These are phyloP conservation scores for Phaeophleospora eucalypticola DNA, from an alignment of 2,329 filamentous ascomycete species.

Conservation along the genomic window DNA sequence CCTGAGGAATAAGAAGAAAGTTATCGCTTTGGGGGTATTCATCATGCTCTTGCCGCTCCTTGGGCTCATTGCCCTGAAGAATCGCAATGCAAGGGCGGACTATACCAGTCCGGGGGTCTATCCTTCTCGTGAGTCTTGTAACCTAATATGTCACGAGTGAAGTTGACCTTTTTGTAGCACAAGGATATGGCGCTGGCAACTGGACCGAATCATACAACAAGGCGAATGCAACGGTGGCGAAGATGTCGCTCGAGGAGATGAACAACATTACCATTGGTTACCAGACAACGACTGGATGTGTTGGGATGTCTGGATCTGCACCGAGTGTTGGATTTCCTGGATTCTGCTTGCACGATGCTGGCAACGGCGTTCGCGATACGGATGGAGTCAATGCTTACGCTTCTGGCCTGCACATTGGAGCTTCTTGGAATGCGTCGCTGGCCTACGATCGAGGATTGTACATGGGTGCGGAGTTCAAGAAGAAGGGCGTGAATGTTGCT, in stretches of 20 bases:
- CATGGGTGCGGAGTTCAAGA: conserved; percentile 55
- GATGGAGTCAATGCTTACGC: conserved; percentile 43
- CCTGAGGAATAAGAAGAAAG: conserved; percentile 25
- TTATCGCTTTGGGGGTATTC: conserved; percentile 20
- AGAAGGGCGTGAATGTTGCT: conserved; percentile 57
- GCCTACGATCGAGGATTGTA: conserved; percentile 49
- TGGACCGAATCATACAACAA: conserved; percentile 32
- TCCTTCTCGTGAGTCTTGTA: conserved; percentile 27
- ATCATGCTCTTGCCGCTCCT: conserved; percentile 28
- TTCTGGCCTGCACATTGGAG: conserved; percentile 41
- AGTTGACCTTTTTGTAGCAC: conserved; percentile 13
- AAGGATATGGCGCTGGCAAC: conserved; percentile 32
- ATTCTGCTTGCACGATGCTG: conserved; percentile 41
- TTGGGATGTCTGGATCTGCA: conserved; percentile 35
- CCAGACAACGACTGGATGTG: conserved; percentile 31
- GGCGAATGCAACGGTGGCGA: conserved; percentile 31
- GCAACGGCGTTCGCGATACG: conserved; percentile 40
- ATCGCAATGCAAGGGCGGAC: conserved; percentile 21
- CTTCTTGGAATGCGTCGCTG: conserved; percentile 52
- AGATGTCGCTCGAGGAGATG: conserved; percentile 36
- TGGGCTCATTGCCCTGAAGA: conserved; percentile 27
- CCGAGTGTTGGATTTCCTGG: conserved; percentile 37
- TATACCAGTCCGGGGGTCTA: conserved; percentile 28
- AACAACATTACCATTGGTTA: conserved; percentile 36
- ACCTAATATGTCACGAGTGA: no score